phyloP scores from a whole-genome alignment of 306 rosid genomes.

The Cucumis sativus region Cucumber_9930_V3 NC_026657.2:13889501-13890000 shows the following conservation, averaged over 20 bases:
- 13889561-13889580: slow-evolving; percentile 2
- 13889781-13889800: not conserved
- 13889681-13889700: slow-evolving; percentile 40
- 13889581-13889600: slow-evolving; percentile 28
- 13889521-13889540: slow-evolving; percentile 16
- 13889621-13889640: slow-evolving; percentile 32
- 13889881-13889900: not conserved
- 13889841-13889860: not conserved
- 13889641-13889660: slow-evolving; percentile 54
- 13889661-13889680: slow-evolving; percentile 40
- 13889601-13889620: slow-evolving; percentile 44
- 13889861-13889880: not conserved
- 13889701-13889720: slow-evolving; percentile 41
- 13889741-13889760: slow-evolving; percentile 46
- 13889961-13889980: slow-evolving; percentile 86
- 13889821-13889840: not conserved
- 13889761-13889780: slow-evolving; percentile 24
- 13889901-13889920: not conserved
- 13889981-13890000: slow-evolving; percentile 68
- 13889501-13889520: slow-evolving; percentile 21
- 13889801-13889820: not conserved
- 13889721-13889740: slow-evolving; percentile 46
- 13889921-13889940: slow-evolving; percentile 87
- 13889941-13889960: slow-evolving; percentile 96
- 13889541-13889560: slow-evolving; percentile 29